These are phyloP conservation scores for Pterocarpus macrocarpus DNA, from an alignment of 306 rosid species.

Conservation along the genomic window DNA sequence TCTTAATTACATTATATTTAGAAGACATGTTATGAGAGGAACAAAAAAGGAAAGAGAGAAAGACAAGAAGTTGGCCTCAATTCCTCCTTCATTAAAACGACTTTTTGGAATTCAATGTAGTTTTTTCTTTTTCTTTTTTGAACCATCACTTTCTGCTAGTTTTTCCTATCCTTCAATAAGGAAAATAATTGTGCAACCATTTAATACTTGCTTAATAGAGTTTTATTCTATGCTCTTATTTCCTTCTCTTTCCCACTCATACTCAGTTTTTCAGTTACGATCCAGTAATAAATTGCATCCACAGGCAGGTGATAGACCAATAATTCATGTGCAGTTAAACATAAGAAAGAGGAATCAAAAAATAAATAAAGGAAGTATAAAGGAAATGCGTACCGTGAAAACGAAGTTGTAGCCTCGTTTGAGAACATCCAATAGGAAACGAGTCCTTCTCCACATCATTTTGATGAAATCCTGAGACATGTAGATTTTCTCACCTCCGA, in stretches of 20 bases:
- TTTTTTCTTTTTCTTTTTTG: not conserved
- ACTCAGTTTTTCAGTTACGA: too few relatives aligned
- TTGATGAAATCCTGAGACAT: conserved; percentile 78
- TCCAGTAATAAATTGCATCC: too few relatives aligned
- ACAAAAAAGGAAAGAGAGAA: too few relatives aligned
- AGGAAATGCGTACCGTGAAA: conserved; percentile 61
- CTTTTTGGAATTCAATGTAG: not conserved
- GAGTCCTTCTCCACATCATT: conserved; percentile 89
- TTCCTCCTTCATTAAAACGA: too few relatives aligned
- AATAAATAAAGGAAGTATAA: too few relatives aligned
- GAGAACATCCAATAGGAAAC: conserved; percentile 68
- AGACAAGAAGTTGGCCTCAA: not conserved
- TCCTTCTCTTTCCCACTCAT: too few relatives aligned
- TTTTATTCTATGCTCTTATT: too few relatives aligned
- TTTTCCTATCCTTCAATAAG: not conserved
- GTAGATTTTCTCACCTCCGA: conserved; percentile 66
- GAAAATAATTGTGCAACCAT: not conserved
- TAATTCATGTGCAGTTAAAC: not conserved
- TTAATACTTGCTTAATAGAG: too few relatives aligned
- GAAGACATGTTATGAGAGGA: too few relatives aligned
- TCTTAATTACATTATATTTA: too few relatives aligned
- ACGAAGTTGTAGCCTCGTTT: conserved; percentile 76
- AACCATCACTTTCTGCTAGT: not conserved
- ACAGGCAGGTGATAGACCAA: too few relatives aligned
- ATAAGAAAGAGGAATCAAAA: not conserved